phyloP scores from a whole-genome alignment of 306 rosid genomes.

The Oxytropis ochrocephala region DNA sequence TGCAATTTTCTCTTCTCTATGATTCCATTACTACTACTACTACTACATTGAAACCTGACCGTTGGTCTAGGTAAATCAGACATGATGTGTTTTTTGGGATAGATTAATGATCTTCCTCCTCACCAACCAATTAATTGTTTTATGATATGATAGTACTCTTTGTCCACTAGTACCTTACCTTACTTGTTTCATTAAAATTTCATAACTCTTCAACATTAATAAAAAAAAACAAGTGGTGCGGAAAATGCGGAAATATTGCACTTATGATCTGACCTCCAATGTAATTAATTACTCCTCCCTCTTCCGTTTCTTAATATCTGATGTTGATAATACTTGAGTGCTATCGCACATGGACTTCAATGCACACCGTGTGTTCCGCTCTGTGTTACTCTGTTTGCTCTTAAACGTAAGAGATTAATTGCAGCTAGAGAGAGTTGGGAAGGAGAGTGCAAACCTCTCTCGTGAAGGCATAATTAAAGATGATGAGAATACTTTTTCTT shows the following conservation, averaged over 20 bases:
- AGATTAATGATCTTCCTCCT: background rate
- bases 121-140: background rate
- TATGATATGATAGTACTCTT: background rate
- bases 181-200: slow-evolving; percentile 3
- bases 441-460: too few relatives aligned
- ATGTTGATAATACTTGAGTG: background rate
- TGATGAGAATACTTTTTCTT: too few relatives aligned
- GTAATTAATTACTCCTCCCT: background rate
- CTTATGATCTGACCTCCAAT: background rate
- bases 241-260: background rate
- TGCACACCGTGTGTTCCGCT: background rate
- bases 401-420: too few relatives aligned
- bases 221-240: background rate
- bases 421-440: too few relatives aligned
- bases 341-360: background rate
- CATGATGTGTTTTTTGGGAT: too few relatives aligned
- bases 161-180: background rate
- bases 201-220: background rate
- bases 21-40: too few relatives aligned
- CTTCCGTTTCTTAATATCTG: too few relatives aligned
- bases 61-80: background rate
- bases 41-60: background rate
- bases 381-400: too few relatives aligned
- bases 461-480: too few relatives aligned
- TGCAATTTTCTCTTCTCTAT: background rate